Percentiles rank a stretch among this genome's conserved stretches.
phyloP scores from a whole-genome alignment of 208 protist genomes.

The Perkinsela sp. region DNA sequence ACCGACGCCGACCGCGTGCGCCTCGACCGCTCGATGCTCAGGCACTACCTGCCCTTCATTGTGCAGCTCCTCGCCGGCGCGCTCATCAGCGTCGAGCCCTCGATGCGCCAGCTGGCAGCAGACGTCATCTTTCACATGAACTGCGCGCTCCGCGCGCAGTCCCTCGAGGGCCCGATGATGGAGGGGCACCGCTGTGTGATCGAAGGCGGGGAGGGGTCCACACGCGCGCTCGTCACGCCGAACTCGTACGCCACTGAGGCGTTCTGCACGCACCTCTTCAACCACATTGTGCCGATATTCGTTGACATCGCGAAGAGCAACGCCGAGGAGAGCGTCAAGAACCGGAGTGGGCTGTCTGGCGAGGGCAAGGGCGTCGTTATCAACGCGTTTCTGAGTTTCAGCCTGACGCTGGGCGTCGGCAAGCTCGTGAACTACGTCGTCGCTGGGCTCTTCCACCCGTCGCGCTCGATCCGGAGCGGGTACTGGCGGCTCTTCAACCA shows the following conservation, averaged over 20 bases:
- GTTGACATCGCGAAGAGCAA: conserved; percentile 1
- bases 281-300: neutral
- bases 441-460: neutral
- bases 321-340: neutral
- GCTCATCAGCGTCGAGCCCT: neutral
- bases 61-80: neutral
- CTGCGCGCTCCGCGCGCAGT: neutral
- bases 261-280: neutral
- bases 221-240: neutral
- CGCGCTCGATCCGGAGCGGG: neutral
- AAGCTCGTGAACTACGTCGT: neutral
- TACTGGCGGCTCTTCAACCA: neutral
- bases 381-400: neutral
- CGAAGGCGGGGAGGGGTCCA: neutral
- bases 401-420: neutral
- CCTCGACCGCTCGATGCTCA: neutral
- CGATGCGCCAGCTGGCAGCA: neutral
- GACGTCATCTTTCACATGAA: neutral
- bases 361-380: neutral
- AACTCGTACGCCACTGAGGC: neutral
- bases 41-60: neutral
- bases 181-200: neutral
- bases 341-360: neutral
- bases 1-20: neutral
- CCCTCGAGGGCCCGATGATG: neutral